Evolutionary conservation across 2,329 filamentous ascomycete species (phyloP).

Genomic region (Phialophora macrospora): DNA sequence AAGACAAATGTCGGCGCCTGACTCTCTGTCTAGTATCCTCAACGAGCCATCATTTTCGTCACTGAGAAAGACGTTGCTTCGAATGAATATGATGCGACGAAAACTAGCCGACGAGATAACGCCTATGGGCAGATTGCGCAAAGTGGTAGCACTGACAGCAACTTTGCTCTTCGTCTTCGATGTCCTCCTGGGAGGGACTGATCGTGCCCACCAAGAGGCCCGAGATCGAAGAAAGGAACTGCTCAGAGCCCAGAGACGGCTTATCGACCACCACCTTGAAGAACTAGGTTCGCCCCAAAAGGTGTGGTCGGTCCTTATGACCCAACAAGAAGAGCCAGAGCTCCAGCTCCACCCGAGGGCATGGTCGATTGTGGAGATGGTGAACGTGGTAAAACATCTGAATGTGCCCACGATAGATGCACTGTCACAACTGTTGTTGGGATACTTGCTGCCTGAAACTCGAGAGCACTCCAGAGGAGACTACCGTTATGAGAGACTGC

Average conservation of each 20-base stretch:
- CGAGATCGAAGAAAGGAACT: conserved; percentile 9
- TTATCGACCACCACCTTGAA: conserved; percentile 18
- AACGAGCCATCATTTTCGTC: conserved; percentile 18
- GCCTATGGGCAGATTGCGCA: conserved; percentile 15
- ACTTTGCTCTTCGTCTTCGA: conserved; percentile 24
- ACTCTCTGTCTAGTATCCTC: conserved; percentile 12
- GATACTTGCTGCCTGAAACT: conserved; percentile 19
- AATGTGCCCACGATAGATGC: conserved; percentile 20
- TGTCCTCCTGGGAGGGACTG: conserved; percentile 17
- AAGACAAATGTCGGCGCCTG: conserved; percentile 3
- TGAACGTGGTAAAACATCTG: conserved; percentile 25
- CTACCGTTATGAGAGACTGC: conserved; percentile 14
- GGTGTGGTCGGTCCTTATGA: conserved; percentile 26
- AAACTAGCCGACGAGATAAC: not conserved
- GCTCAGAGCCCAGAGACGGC: conserved; percentile 17
- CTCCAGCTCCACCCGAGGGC: conserved; percentile 21
- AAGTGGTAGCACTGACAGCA: conserved; percentile 11
- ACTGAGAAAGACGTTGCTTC: conserved; percentile 13
- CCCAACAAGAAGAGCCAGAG: conserved; percentile 18
- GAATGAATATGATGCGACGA: conserved; percentile 9
- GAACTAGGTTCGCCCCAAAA: conserved; percentile 22
- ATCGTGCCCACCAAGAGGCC: conserved; percentile 8
- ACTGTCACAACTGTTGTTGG: conserved; percentile 21
- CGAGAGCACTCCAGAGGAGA: not conserved
- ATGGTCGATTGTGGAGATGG: conserved; percentile 28